A percentile compares a stretch with the other conserved stretches of the same genome.
These are phyloP conservation scores for Hypoxylon intermedium DNA, from an alignment of 495 filamentous ascomycete genomes.

Conservation along the genomic window DNA sequence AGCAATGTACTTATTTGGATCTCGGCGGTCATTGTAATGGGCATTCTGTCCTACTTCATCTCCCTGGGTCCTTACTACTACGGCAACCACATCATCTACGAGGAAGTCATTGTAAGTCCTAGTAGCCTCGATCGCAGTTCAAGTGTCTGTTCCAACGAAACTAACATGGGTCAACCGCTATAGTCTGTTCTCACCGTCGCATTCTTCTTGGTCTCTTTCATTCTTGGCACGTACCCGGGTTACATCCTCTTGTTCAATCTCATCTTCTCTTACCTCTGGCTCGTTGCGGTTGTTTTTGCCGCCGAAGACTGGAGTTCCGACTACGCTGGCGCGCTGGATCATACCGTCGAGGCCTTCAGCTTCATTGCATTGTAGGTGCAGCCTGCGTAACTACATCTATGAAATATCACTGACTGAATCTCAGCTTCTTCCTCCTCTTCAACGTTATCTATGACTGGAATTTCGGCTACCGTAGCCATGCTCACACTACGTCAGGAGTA, in stretches of 20 bases:
- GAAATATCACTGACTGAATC: conserved; percentile 43
- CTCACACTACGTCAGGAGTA: conserved; percentile 27
- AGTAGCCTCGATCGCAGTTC: neutral
- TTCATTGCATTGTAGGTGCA: conserved; percentile 67
- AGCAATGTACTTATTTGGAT: conserved; percentile 56
- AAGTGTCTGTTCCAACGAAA: no score
- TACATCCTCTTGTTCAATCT: conserved; percentile 62
- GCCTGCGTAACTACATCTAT: neutral
- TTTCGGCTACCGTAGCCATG: conserved; percentile 36
- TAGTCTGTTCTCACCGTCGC: conserved; percentile 63
- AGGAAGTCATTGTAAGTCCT: conserved; percentile 63
- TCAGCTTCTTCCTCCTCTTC: conserved; percentile 61
- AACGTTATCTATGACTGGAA: conserved; percentile 62
- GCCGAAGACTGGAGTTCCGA: conserved; percentile 60
- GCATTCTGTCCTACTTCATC: conserved; percentile 64
- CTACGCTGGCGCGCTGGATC: conserved; percentile 49
- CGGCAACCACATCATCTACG: conserved; percentile 59
- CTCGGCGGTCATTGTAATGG: conserved; percentile 67
- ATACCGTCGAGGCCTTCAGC: conserved; percentile 64
- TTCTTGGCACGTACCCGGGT: conserved; percentile 58
- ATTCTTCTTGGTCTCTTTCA: conserved; percentile 65
- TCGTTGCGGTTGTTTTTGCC: conserved; percentile 66
- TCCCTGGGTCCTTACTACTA: conserved; percentile 42
- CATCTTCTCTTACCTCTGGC: conserved; percentile 70
- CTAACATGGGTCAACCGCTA: conserved; percentile 13